These are phyloP conservation scores for Rhizopogon vulgaris DNA, from an alignment of 768 basidiomycete species.

Conservation along the genomic window DNA sequence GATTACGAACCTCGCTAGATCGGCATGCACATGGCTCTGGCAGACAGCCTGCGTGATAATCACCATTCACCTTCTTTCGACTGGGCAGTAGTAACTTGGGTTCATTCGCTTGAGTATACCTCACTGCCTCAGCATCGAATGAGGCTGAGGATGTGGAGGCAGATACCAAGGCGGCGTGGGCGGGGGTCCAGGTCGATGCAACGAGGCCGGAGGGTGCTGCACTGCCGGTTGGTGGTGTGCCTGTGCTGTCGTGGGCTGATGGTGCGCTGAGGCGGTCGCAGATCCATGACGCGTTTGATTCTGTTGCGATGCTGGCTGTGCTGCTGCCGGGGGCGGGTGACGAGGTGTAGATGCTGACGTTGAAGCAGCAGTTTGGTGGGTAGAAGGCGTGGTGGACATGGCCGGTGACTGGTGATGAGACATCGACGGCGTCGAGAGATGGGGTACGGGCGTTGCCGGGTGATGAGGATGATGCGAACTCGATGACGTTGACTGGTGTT, in stretches of 20 bases:
- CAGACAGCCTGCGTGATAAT: neutral
- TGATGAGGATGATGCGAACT: neutral
- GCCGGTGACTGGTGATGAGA: neutral
- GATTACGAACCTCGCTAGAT: neutral
- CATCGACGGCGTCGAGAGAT: neutral
- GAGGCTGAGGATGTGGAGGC: neutral
- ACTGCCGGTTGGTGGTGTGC: conserved; percentile 4
- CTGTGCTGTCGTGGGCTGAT: conserved; percentile 12
- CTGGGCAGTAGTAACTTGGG: no score
- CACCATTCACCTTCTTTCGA: neutral
- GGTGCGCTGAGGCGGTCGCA: neutral
- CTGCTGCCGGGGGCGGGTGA: neutral
- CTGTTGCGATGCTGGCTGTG: neutral
- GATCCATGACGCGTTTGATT: neutral
- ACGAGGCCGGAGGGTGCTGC: neutral
- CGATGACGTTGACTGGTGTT: neutral
- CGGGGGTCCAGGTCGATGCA: conserved; percentile 5
- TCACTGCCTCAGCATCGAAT: conserved; percentile 2
- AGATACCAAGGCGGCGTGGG: conserved; percentile 16
- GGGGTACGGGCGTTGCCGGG: neutral
- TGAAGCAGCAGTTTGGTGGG: neutral
- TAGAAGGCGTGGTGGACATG: neutral
- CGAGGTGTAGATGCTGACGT: neutral
- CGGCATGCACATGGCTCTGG: neutral
- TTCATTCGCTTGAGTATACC: neutral